Evolutionary conservation across 768 basidiomycete genomes (phyloP).

Genomic region (Paxillus rubicundulus): DNA sequence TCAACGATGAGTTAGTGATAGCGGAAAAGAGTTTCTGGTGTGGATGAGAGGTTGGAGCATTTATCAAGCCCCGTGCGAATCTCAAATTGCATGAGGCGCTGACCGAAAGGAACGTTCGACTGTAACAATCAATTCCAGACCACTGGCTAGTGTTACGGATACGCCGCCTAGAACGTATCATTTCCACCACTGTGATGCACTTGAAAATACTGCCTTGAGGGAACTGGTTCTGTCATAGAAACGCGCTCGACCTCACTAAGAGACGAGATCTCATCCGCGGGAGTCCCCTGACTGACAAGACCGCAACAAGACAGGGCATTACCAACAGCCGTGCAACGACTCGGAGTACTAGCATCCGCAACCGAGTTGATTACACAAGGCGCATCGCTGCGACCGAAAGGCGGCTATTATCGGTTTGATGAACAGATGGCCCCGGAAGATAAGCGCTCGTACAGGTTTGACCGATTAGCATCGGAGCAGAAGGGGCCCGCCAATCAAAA

Average conservation of each 20-base stretch:
- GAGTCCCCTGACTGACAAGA: neutral
- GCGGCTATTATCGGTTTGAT: neutral
- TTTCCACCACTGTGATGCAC: constrained; percentile 11
- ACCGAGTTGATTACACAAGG: neutral
- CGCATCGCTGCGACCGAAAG: neutral
- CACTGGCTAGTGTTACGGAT: neutral
- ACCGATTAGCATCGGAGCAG: neutral
- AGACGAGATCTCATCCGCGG: neutral
- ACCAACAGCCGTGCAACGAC: too few species aligned
- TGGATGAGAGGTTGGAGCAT: neutral
- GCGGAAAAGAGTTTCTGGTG: neutral
- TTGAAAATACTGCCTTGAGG: constrained; percentile 9
- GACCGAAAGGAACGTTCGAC: constrained; percentile 16
- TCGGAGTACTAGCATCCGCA: neutral
- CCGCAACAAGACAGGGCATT: neutral
- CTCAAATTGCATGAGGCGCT: constrained; percentile 3
- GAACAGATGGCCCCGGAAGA: neutral
- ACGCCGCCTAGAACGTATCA: constrained; percentile 1
- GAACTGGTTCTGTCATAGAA: constrained; percentile 1
- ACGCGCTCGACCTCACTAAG: neutral
- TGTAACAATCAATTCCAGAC: neutral
- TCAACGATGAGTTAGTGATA: neutral
- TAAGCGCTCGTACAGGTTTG: neutral
- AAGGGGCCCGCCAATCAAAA: neutral
- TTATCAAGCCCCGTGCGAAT: constrained; percentile 32